Conservation (phyloP, 768 basidiomycete genomes). For the Lepiota venenata region DNA sequence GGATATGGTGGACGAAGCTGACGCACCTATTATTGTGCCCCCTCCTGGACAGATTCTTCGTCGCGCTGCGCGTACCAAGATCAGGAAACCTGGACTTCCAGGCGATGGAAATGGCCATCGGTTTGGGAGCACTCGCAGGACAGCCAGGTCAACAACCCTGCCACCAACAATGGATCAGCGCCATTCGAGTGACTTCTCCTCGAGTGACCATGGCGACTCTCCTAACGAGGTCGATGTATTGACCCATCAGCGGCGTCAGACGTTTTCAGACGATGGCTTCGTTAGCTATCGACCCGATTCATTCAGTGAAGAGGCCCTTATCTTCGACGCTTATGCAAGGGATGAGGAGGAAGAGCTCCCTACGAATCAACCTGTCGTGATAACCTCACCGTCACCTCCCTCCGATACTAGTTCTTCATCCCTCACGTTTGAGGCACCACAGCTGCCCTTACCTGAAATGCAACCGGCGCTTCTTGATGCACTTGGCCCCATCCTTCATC, state of each 20-base stretch:
- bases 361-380: conserved; percentile 21
- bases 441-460: conserved; percentile 23
- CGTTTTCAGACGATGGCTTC: conserved; percentile 45
- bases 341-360: conserved; percentile 50
- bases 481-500: conserved; percentile 49
- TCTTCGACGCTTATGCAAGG: conserved; percentile 79
- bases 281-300: conserved; percentile 56
- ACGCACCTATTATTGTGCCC: conserved; percentile 88
- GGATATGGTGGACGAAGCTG: conserved; percentile 74
- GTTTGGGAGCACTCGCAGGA: conserved; percentile 54
- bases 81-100: conserved; percentile 76
- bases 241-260: conserved; percentile 32
- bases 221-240: conserved; percentile 23
- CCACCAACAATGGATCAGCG: conserved; percentile 40
- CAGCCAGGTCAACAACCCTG: conserved; percentile 25
- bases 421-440: conserved; percentile 18
- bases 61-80: conserved; percentile 91
- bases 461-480: conserved; percentile 31
- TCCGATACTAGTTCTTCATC: conserved; percentile 12
- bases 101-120: conserved; percentile 84
- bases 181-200: conserved; percentile 68
- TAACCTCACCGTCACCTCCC: conserved; percentile 28
- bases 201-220: conserved; percentile 64
- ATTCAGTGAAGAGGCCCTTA: conserved; percentile 76
- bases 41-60: conserved; percentile 88